These are phyloP conservation scores for Santalum album DNA, from an alignment of 164 flowering plant species.

Conservation along the genomic window DNA sequence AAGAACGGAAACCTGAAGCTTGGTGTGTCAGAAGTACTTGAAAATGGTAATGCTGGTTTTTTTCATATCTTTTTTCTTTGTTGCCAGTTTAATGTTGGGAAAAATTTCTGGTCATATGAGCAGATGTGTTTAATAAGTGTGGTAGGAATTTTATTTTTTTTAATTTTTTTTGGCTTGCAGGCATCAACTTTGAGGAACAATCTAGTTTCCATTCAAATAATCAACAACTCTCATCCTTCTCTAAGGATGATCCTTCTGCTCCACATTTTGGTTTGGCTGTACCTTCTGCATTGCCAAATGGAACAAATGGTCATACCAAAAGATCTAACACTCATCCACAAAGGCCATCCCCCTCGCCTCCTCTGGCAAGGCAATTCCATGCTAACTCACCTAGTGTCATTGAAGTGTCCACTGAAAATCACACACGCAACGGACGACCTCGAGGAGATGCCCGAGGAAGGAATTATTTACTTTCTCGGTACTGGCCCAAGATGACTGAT, in stretches of 20 bases:
- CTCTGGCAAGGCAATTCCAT: conserved; percentile 27
- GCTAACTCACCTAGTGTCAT: conserved; percentile 27
- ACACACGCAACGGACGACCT: conserved; percentile 43
- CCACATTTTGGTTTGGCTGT: conserved; percentile 27
- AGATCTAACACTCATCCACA: conserved; percentile 29
- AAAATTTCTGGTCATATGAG: neutral
- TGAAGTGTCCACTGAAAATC: conserved; percentile 46
- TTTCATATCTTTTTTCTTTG: neutral
- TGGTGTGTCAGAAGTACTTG: conserved; percentile 27
- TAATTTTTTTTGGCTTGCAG: conserved; percentile 19
- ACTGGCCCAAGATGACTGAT: conserved; percentile 73
- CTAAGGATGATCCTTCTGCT: conserved; percentile 40
- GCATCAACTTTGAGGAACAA: conserved; percentile 29
- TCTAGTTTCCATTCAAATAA: conserved; percentile 24
- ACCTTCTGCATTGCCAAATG: conserved; percentile 30
- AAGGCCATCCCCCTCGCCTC: conserved; percentile 28
- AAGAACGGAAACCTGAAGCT: conserved; percentile 31
- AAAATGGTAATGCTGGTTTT: conserved; percentile 41
- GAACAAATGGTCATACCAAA: conserved; percentile 27
- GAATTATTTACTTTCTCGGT: conserved; percentile 64
- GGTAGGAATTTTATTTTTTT: neutral
- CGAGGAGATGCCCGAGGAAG: conserved; percentile 52
- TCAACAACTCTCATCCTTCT: conserved; percentile 21
- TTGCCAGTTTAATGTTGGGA: neutral
- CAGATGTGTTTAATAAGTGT: too few relatives aligned